phyloP scores from a whole-genome alignment of 164 flowering plant genomes.

The Nymphaea colorata region DNA sequence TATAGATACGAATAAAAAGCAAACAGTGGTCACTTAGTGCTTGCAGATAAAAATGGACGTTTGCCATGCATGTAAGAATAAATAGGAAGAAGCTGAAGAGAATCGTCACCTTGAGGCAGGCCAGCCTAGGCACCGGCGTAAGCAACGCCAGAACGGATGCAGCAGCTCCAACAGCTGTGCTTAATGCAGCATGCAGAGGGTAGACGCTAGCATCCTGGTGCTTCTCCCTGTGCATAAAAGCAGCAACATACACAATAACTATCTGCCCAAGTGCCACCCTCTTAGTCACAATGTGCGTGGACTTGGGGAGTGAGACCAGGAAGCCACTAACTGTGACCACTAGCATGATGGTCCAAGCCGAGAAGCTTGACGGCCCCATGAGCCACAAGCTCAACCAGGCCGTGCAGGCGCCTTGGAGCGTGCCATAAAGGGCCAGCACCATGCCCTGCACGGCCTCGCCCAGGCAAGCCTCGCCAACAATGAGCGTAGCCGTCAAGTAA shows the following conservation, averaged over 20 bases:
- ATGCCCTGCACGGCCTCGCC: conserved; percentile 60
- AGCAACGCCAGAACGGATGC: conserved; percentile 57
- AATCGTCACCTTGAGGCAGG: conserved; percentile 37
- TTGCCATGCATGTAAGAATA: neutral
- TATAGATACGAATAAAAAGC: too few species aligned
- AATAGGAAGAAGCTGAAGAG: too few species aligned
- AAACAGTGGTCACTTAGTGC: too few species aligned
- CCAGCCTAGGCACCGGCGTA: conserved; percentile 60
- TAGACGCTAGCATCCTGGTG: conserved; percentile 35
- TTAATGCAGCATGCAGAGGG: conserved; percentile 55
- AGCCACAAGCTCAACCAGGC: conserved; percentile 48
- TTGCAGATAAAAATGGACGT: too few species aligned
- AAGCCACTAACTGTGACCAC: conserved; percentile 41
- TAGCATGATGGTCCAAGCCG: conserved; percentile 18
- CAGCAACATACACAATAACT: conserved; percentile 43
- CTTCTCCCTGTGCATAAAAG: conserved; percentile 23
- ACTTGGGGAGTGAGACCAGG: conserved; percentile 44
- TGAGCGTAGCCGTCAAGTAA: conserved; percentile 47
- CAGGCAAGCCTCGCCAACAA: conserved; percentile 48
- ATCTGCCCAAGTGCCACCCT: conserved; percentile 67
- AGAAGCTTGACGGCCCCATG: conserved; percentile 39
- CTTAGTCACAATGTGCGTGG: conserved; percentile 39
- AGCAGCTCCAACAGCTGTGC: conserved; percentile 52
- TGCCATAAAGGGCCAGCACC: conserved; percentile 46
- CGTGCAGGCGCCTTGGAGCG: conserved; percentile 36